Evolutionary conservation across 2,329 filamentous ascomycete species (phyloP), one percentile per base, ranked within the genome.

Genomic region (Trichoderma cornu-damae): DNA sequence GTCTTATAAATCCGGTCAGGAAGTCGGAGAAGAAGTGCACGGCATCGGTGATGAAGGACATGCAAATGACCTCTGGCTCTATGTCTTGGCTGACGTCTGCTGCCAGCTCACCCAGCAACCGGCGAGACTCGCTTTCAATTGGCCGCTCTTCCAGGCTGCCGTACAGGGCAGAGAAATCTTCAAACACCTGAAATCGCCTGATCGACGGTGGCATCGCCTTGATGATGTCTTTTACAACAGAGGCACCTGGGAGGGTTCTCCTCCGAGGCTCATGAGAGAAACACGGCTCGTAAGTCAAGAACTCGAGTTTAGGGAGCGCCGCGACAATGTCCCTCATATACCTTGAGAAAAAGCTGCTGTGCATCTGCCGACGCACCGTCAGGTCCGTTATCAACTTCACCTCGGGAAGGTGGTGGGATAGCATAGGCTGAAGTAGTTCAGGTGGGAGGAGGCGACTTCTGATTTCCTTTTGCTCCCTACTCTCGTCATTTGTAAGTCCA

Each of bases 321-420:
- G 3, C 0, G 26, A 53, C 9, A 1, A 53, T 34, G 14, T 1
- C 8, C 9, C 11, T 3, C 3, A 53, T 12, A 16, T 43, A 16
- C 9, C 5, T 2, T 6, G 2, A 3, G 8, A 43, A 35, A 2
- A 53, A 35, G 30, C 18, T 43, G 50, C 20, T 14, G 2, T 53
- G 50, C 50, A 34, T 53, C 2, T 53, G 50, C 1, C 50, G 37
- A n/a, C 50, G 50, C n/a, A 53, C 14, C 7, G n/a, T 43, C 2
- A 44, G 28, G 4, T 43, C 28, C 14, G 50, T 53, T 16, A 53
- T 44, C 6, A 53, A 26, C 1, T 11, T 5, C 9, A 42, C 49
- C 14, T 1, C 6, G 1, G 49, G 49, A 14, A 52, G n/a, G n/a
- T n/a, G n/a, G 30, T 18, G 8, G 11, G 6, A n/a, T n/a, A n/a